A percentile compares a stretch with the other conserved stretches of the same genome.
Evolutionary conservation across 176 grass and related monocot species (phyloP).

Genomic region (Paspalum notatum): DNA sequence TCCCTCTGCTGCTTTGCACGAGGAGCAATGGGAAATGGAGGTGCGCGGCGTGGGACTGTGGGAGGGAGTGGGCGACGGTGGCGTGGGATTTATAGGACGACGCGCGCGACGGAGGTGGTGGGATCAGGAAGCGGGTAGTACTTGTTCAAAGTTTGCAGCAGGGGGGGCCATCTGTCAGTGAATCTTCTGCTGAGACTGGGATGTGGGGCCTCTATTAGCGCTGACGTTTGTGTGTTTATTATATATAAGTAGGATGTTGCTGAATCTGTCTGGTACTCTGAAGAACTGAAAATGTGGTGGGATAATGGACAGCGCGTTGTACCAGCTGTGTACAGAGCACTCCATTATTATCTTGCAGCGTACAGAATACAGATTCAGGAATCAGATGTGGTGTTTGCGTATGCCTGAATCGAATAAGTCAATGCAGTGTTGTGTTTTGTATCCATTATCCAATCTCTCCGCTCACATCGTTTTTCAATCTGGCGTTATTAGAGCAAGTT

Average conservation of each 20-base stretch:
- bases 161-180: conserved; percentile 15
- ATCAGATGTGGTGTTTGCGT: neutral
- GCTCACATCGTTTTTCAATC: no score
- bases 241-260: neutral
- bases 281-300: neutral
- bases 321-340: neutral
- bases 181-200: neutral
- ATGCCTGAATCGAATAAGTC: neutral
- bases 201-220: neutral
- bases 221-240: neutral
- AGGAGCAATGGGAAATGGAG: neutral
- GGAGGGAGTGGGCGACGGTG: neutral
- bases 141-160: conserved; percentile 2
- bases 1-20: neutral
- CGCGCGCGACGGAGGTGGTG: no score
- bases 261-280: neutral
- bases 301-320: neutral
- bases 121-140: no score
- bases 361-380: neutral
- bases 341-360: neutral
- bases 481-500: no score
- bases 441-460: no score
- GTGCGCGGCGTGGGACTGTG: neutral
- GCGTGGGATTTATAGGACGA: conserved; percentile 49
- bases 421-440: neutral